Percentiles rank a stretch among this genome's conserved stretches.
Conservation (phyloP, 768 basidiomycete genomes). For the Mycena pura region DNA sequence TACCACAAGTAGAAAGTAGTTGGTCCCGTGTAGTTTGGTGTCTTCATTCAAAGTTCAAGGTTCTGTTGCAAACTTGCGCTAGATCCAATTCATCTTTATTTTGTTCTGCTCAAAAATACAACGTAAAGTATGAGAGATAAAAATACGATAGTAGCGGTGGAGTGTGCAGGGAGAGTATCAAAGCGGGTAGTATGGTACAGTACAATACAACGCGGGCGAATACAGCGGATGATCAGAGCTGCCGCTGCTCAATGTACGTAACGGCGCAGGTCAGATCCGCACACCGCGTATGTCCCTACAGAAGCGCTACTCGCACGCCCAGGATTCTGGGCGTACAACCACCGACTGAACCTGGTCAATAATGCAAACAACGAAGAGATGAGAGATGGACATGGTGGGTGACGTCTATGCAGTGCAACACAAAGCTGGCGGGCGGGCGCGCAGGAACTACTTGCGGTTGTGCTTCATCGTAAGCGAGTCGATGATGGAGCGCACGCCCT, state of each 20-base stretch:
- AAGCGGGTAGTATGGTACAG: not conserved
- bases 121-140: not conserved
- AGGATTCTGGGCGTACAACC: no score
- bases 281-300: no score
- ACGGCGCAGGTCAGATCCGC: no score
- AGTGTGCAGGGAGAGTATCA: not conserved
- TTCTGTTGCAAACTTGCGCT: no score
- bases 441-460: constrained; percentile 17
- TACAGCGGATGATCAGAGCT: not conserved
- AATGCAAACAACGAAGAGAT: not conserved
- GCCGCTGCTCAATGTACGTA: no score
- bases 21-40: no score
- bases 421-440: no score
- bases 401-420: constrained; percentile 11
- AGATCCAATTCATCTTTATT: no score
- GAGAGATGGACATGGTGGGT: not conserved
- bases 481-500: constrained; percentile 55
- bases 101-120: no score
- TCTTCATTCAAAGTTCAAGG: no score
- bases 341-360: no score
- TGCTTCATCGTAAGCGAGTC: constrained; percentile 42
- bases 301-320: no score
- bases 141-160: not conserved
- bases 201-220: constrained; percentile 2
- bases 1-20: constrained; percentile 22